phyloP scores from a whole-genome alignment of 2,329 filamentous ascomycete species.

The Leptographium galeiforme region DNA sequence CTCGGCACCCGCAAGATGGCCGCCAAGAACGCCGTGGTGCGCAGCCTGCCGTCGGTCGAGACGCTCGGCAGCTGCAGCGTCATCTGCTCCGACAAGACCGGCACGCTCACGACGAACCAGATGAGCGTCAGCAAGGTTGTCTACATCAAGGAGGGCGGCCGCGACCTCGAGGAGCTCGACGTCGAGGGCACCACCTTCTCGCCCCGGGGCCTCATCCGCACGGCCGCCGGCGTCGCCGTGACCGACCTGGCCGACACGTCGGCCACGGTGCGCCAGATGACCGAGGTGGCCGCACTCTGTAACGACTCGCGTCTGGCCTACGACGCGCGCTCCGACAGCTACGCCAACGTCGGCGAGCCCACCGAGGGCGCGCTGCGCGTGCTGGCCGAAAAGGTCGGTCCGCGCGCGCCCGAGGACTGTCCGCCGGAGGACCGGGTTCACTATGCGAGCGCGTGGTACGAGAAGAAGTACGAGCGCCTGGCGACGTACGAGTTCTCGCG shows the following conservation, averaged over 20 bases:
- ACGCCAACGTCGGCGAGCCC: constrained; percentile 79
- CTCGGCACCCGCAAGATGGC: constrained; percentile 98
- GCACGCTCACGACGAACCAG: constrained; percentile 94
- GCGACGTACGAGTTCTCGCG: constrained; percentile 94
- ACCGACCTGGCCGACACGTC: constrained; percentile 58
- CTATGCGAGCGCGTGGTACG: constrained; percentile 73
- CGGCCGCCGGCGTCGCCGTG: constrained; percentile 52
- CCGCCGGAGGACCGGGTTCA: constrained; percentile 56
- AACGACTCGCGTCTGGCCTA: constrained; percentile 79
- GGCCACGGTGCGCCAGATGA: constrained; percentile 66
- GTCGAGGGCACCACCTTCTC: constrained; percentile 89
- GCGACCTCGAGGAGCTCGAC: constrained; percentile 68
- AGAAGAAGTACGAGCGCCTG: constrained; percentile 58
- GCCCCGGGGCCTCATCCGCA: constrained; percentile 59
- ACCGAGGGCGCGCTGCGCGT: constrained; percentile 89
- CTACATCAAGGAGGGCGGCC: constrained; percentile 62
- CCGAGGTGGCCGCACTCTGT: constrained; percentile 61
- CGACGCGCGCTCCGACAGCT: constrained; percentile 60
- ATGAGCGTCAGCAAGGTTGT: constrained; percentile 97
- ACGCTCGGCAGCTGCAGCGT: constrained; percentile 98
- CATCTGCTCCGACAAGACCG: constrained; percentile 98
- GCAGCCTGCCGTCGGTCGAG: constrained; percentile 91
- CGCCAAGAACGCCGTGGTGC: constrained; percentile 91
- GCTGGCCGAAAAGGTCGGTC: constrained; percentile 88
- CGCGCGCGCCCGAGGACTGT: constrained; percentile 46